These are phyloP conservation scores for Diddensiella transvaalensis DNA, from an alignment of 805 yeast species.

Conservation along the genomic window DNA sequence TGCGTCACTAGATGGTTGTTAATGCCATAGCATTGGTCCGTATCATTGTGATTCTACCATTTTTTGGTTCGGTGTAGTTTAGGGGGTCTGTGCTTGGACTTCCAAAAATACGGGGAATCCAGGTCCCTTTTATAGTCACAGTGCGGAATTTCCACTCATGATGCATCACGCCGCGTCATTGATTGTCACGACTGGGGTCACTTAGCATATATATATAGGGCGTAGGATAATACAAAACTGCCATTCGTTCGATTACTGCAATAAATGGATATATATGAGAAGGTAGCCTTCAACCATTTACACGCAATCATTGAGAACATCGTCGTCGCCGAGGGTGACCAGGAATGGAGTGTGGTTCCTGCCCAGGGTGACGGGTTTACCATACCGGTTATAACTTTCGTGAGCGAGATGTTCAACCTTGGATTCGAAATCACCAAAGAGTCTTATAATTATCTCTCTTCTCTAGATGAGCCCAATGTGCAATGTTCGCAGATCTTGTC, in stretches of 20 bases:
- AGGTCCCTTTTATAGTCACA: no score
- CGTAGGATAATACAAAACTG: background rate
- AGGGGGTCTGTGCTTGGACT: no score
- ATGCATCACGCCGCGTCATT: background rate
- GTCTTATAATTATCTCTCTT: background rate
- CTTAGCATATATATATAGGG: background rate
- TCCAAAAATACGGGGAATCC: no score
- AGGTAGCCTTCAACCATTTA: slow-evolving; percentile 1
- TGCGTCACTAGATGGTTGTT: no score
- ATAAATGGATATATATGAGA: background rate
- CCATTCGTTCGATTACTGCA: background rate
- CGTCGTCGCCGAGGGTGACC: no score
- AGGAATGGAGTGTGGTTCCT: background rate
- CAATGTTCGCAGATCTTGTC: background rate
- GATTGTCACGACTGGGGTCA: background rate
- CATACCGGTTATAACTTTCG: background rate
- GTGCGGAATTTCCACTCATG: no score
- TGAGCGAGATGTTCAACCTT: slow-evolving; percentile 1
- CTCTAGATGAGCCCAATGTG: background rate
- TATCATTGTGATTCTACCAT: no score
- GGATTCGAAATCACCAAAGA: background rate
- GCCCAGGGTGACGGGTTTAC: background rate
- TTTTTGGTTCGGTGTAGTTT: no score
- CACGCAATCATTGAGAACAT: slow-evolving; percentile 2
- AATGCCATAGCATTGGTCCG: no score